Base-by-base conservation (phyloP, 495 filamentous ascomycete species). In the Echria macrotheca region DNA sequence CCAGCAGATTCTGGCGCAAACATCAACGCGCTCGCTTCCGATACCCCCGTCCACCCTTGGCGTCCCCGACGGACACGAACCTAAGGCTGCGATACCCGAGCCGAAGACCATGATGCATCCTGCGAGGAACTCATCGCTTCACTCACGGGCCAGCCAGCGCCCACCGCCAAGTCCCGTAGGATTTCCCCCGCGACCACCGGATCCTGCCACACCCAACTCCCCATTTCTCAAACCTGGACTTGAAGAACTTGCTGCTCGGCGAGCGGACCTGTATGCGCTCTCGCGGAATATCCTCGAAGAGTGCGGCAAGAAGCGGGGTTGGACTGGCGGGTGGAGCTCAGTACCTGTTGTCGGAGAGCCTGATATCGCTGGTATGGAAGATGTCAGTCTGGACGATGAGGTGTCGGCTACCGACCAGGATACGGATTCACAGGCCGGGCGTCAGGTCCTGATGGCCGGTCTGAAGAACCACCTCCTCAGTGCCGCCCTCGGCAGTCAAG, bases 191-290 rank as follows among this genome's bases (percentile, higher is more conserved):
- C 65, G 26, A 59, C 61, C 14, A 9, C 47, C 59, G 2, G 66
- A 70, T 1, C 61, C 60, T 4, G 64, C 65, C 10, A 54, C 36
- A n/a, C 47, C 60, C 10, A 52, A 59, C 10, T 51, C 71, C 1
- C 44, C 56, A 0, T 75, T 72, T 48, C 57, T 75, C 5, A 88
- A 82, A 57, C 72, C 79, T 7, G 90, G 90, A 0, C 70, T 87
- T 8, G 84, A 93, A 61, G 85, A 95, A 33, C 71, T 97, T n/a
- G 87, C 90, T 32, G 85, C 84, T 22, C 79, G 75, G 43, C 75
- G 91, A 63, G 91, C 85, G 18, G 87, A 95, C 55, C 71, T 98
- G 5, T 79, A 85, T 49, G 65, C 86, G n/a, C 65, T 97, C 24
- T 87, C 85, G 12, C 75, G 91, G 53, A 86, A 84, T 38, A 76